A percentile compares a stretch with the other conserved stretches of the same genome.
phyloP scores from a whole-genome alignment of 1,284 basidiomycete genomes.

The Cryptococcus sp. region DNA sequence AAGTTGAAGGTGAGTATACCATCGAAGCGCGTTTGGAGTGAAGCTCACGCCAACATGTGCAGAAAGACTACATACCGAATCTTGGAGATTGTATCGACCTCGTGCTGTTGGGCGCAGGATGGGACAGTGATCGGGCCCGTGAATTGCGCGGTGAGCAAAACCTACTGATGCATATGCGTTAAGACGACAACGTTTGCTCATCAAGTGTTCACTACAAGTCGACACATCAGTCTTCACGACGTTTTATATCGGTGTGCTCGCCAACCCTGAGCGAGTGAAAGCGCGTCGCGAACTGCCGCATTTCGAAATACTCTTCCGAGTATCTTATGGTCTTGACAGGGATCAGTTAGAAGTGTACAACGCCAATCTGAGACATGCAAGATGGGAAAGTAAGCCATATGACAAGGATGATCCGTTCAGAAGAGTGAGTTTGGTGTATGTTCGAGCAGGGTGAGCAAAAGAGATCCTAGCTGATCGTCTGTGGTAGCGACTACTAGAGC shows the following conservation, averaged over 20 bases:
- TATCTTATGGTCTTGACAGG: conserved; percentile 69
- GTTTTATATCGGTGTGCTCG: conserved; percentile 66
- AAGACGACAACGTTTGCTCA: no score
- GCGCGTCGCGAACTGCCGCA: conserved; percentile 55
- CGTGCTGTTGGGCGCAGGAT: conserved; percentile 70
- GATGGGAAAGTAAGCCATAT: conserved; percentile 37
- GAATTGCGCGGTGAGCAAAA: conserved; percentile 65
- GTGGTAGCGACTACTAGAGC: conserved; percentile 35
- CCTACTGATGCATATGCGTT: background rate
- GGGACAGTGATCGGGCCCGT: conserved; percentile 74
- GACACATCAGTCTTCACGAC: conserved; percentile 71
- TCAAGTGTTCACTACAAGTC: conserved; percentile 55
- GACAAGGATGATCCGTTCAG: conserved; percentile 42
- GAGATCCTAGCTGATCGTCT: background rate
- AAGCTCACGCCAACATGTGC: conserved; percentile 42
- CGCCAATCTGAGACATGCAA: conserved; percentile 61
- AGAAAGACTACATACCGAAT: conserved; percentile 79
- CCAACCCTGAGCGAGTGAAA: conserved; percentile 31
- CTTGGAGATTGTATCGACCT: conserved; percentile 80
- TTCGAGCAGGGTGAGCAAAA: background rate
- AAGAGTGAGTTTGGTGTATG: conserved; percentile 27
- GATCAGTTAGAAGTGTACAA: conserved; percentile 69
- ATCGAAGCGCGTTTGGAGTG: background rate
- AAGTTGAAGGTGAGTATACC: conserved; percentile 60
- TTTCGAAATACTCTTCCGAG: conserved; percentile 70